A percentile compares a stretch with the other conserved stretches of the same genome.
phyloP scores from a whole-genome alignment of 2,329 filamentous ascomycete species.

The Pseudogymnoascus sp. region DNA sequence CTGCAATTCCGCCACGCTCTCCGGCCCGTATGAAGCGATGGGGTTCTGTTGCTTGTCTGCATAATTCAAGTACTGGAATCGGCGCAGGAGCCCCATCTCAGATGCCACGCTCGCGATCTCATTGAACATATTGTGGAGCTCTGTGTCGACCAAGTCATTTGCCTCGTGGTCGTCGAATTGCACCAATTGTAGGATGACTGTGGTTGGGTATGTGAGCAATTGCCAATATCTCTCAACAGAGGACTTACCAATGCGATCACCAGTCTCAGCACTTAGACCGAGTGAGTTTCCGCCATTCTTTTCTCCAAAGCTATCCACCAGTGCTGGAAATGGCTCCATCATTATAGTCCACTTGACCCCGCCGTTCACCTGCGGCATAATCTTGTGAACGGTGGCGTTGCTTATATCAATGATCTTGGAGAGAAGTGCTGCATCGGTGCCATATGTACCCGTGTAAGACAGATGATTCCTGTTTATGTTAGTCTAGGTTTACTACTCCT shows the following conservation, averaged over 20 bases:
- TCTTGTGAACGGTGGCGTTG: slow-evolving; percentile 9
- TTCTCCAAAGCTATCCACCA: background rate
- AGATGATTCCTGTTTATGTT: background rate
- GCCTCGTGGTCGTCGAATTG: background rate
- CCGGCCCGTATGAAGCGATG: slow-evolving; percentile 31
- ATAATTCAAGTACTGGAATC: slow-evolving; percentile 15
- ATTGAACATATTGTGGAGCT: background rate
- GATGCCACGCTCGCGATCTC: background rate
- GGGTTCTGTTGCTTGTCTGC: slow-evolving; percentile 9
- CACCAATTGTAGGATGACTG: background rate
- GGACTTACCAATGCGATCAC: background rate
- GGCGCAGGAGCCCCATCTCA: slow-evolving; percentile 9
- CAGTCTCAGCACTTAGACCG: background rate
- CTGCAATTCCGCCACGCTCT: slow-evolving; percentile 31
- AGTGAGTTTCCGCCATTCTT: slow-evolving; percentile 9
- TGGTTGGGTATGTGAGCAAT: background rate
- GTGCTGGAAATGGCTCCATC: background rate
- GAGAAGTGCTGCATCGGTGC: background rate
- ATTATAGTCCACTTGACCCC: background rate
- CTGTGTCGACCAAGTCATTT: background rate
- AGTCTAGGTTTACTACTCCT: background rate
- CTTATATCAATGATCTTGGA: slow-evolving; percentile 10
- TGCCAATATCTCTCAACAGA: background rate
- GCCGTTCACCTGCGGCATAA: background rate
- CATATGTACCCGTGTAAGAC: slow-evolving; percentile 9